Evolutionary conservation across 2,329 filamentous ascomycete genomes (phyloP).

Genomic region (Beauveria sp.): DNA sequence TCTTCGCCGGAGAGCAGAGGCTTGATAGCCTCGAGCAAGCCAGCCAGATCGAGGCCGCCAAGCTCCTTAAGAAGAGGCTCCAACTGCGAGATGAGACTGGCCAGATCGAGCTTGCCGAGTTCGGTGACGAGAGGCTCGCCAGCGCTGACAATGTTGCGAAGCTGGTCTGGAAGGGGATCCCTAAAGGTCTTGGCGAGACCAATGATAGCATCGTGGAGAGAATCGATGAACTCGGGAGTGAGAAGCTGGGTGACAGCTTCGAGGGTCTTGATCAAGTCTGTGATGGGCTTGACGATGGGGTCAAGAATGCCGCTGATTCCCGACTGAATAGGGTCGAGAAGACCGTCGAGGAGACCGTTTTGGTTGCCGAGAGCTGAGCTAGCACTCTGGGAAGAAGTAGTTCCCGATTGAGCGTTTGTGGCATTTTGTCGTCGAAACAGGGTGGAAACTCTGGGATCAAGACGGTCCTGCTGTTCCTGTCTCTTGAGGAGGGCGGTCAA

Average conservation of each 20-base stretch:
- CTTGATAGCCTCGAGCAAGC: constrained; percentile 22
- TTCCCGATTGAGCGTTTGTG: constrained; percentile 11
- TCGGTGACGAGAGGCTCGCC: constrained; percentile 29
- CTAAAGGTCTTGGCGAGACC: constrained; percentile 29
- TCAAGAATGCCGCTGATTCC: constrained; percentile 13
- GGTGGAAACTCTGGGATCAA: constrained; percentile 7
- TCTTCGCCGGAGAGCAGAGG: constrained; percentile 22
- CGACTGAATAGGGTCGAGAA: constrained; percentile 17
- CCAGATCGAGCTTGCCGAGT: constrained; percentile 18
- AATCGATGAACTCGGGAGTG: constrained; percentile 31
- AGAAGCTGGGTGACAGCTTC: constrained; percentile 25
- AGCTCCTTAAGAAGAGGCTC: constrained; percentile 21
- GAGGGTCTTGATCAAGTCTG: constrained; percentile 22
- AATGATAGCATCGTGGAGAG: constrained; percentile 33
- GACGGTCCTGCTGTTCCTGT: constrained; percentile 15
- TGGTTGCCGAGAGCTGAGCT: neutral
- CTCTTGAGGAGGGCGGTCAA: constrained; percentile 33
- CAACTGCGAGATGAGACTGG: constrained; percentile 14
- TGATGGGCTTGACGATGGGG: constrained; percentile 17
- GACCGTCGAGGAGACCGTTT: constrained; percentile 16
- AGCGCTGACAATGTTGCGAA: constrained; percentile 28
- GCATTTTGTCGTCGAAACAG: constrained; percentile 9
- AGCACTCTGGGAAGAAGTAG: constrained; percentile 14
- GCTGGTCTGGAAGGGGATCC: constrained; percentile 24
- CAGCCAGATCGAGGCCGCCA: constrained; percentile 23